These are phyloP conservation scores for Ustilaginoidea virens DNA, from an alignment of 2,329 filamentous ascomycete species.

Conservation along the genomic window DNA sequence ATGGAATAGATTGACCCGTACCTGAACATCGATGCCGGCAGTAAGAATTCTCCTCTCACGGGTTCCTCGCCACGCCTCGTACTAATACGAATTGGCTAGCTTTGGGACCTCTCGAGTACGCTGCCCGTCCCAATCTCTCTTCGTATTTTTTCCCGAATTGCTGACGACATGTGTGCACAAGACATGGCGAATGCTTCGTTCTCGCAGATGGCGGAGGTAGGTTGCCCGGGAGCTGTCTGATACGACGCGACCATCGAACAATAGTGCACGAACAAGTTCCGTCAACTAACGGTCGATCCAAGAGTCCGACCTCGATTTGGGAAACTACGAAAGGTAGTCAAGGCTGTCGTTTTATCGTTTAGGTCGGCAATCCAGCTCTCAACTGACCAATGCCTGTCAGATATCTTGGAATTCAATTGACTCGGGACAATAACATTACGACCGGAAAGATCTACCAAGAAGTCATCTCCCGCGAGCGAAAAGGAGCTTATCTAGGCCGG, in stretches of 20 bases:
- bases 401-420: constrained; percentile 71
- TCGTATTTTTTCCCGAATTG: too few relatives aligned
- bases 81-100: constrained; percentile 1
- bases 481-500: constrained; percentile 67
- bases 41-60: constrained; percentile 2
- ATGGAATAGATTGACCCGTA: constrained; percentile 29
- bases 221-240: not conserved
- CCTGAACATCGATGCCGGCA: constrained; percentile 22
- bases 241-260: not conserved
- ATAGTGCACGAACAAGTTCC: not conserved
- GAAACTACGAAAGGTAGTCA: constrained; percentile 35
- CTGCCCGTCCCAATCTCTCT: not conserved
- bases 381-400: constrained; percentile 7
- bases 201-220: constrained; percentile 59
- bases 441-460: constrained; percentile 84
- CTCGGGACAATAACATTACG: constrained; percentile 86
- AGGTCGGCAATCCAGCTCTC: too few relatives aligned
- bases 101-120: constrained; percentile 17
- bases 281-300: constrained; percentile 3
- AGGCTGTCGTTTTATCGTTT: not conserved
- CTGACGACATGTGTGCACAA: constrained; percentile 15
- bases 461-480: constrained; percentile 22
- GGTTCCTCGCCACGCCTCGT: not conserved
- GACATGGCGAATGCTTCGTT: constrained; percentile 83
- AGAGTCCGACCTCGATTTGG: constrained; percentile 36